Evolutionary conservation across 176 grass and related monocot genomes (phyloP).

Genomic region (Lolium multiflorum): DNA sequence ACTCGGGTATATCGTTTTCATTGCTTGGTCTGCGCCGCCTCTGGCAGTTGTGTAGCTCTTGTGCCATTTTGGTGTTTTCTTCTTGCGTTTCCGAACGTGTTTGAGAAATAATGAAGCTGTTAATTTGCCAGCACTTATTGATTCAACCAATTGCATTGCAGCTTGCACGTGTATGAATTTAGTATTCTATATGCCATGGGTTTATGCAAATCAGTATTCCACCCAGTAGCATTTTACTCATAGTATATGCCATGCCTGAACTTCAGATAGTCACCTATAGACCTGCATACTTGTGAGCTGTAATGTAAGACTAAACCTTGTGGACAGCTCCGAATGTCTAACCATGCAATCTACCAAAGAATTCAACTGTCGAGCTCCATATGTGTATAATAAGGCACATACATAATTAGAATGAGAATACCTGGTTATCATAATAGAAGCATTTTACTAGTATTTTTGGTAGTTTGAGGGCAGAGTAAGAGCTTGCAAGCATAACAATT

Average conservation of each 20-base stretch:
- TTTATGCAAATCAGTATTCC: not conserved
- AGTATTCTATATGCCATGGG: not conserved
- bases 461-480: not conserved
- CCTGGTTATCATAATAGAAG: not conserved
- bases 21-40: not conserved
- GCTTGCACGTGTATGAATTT: not conserved
- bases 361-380: not conserved
- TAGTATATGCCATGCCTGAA: not conserved
- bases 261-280: not conserved
- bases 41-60: not conserved
- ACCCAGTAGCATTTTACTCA: not conserved
- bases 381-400: not conserved
- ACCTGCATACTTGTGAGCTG: not conserved
- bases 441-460: conserved; percentile 29
- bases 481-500: not conserved
- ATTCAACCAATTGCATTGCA: not conserved
- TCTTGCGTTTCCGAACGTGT: not conserved
- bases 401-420: not conserved
- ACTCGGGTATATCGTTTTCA: not conserved
- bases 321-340: not conserved
- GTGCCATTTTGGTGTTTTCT: not conserved
- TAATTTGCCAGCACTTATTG: not conserved
- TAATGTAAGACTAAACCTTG: not conserved
- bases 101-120: no score
- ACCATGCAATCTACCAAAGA: not conserved